A percentile compares a stretch with the other conserved stretches of the same genome.
phyloP scores from a whole-genome alignment of 768 basidiomycete genomes.

The Auricularia cornea region DNA sequence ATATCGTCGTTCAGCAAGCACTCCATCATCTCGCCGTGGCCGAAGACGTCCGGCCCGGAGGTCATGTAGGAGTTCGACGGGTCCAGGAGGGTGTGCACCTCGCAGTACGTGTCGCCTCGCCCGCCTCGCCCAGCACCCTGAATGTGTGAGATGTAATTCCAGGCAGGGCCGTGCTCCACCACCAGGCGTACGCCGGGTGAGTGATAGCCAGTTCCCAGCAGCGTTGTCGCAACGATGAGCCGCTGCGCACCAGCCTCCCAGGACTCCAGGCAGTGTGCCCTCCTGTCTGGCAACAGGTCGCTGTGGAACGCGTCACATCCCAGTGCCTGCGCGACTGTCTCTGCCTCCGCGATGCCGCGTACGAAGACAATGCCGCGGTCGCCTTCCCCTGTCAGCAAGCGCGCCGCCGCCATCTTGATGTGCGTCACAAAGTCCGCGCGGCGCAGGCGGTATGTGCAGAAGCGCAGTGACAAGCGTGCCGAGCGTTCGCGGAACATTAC shows the following conservation, averaged over 20 bases:
- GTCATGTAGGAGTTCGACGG: not conserved
- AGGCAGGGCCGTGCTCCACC: not conserved
- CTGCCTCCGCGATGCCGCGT: too few relatives aligned
- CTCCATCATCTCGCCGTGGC: too few relatives aligned
- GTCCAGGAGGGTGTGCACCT: not conserved
- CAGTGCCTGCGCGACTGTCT: not conserved
- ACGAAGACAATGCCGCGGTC: too few relatives aligned
- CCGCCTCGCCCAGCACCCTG: not conserved
- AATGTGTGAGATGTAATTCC: not conserved
- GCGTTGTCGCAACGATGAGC: not conserved
- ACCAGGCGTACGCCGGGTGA: not conserved
- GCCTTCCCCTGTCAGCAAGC: too few relatives aligned
- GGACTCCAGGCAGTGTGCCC: not conserved
- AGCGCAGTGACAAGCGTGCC: too few relatives aligned
- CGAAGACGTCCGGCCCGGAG: too few relatives aligned
- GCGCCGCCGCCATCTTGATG: too few relatives aligned
- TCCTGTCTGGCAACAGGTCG: not conserved
- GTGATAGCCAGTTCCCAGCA: not conserved
- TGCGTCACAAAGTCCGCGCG: too few relatives aligned
- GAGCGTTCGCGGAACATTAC: too few relatives aligned
- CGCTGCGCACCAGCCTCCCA: not conserved
- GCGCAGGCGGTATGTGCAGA: too few relatives aligned
- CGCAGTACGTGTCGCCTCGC: not conserved
- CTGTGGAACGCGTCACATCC: not conserved
- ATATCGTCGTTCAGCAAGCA: too few relatives aligned